A percentile compares a stretch with the other conserved stretches of the same genome.
phyloP scores from a whole-genome alignment of 2,329 filamentous ascomycete genomes.

The Hypoxylon sp. region DNA sequence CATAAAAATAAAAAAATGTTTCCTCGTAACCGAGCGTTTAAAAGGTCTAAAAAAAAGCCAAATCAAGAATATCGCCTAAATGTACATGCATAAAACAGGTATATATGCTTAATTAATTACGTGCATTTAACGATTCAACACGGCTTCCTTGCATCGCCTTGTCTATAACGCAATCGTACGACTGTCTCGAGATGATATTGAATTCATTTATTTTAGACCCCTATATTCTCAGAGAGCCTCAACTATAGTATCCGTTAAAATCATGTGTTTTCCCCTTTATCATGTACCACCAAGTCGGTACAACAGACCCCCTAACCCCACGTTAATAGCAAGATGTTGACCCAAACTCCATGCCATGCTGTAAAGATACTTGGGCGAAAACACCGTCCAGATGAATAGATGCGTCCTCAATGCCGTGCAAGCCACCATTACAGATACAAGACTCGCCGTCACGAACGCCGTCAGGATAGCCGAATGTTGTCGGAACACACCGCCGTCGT shows the following conservation, averaged over 20 bases:
- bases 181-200: too few species aligned
- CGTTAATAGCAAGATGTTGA: conserved; percentile 79
- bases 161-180: too few species aligned
- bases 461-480: conserved; percentile 72
- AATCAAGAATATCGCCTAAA: too few species aligned
- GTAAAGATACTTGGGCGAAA: conserved; percentile 95
- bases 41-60: too few species aligned
- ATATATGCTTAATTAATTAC: too few species aligned
- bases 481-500: conserved; percentile 47
- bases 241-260: not conserved
- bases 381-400: conserved; percentile 98
- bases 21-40: too few species aligned
- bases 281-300: conserved; percentile 58
- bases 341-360: conserved; percentile 86
- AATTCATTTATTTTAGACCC: too few species aligned
- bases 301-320: conserved; percentile 67
- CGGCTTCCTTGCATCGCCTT: too few species aligned
- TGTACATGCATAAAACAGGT: too few species aligned
- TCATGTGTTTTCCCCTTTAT: not conserved
- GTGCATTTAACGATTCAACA: too few species aligned
- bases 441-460: conserved; percentile 70
- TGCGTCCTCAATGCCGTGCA: conserved; percentile 87
- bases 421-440: conserved; percentile 83
- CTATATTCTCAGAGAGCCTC: too few species aligned
- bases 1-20: too few species aligned